Percentiles rank a stretch among this genome's conserved stretches.
Conservation (phyloP, 225 moss, liverwort and hornwort species). For the Thuidium tamariscinum region DNA sequence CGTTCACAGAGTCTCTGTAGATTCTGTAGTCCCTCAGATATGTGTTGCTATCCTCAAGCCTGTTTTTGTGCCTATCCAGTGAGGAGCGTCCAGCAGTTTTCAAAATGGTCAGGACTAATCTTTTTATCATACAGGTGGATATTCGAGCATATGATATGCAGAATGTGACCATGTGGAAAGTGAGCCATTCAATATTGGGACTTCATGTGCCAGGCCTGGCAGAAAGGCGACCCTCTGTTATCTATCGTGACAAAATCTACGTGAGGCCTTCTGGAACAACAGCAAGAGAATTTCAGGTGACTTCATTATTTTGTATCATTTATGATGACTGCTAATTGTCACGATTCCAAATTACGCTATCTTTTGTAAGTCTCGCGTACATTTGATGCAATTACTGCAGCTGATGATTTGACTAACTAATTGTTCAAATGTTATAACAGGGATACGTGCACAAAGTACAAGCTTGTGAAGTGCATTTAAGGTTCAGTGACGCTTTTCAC, state of each 20-base stretch:
- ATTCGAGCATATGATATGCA: slow-evolving; percentile 58
- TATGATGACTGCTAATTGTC: not conserved
- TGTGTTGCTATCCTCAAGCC: not conserved
- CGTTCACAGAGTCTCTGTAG: not conserved
- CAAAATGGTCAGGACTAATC: not conserved
- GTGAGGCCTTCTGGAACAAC: slow-evolving; percentile 41
- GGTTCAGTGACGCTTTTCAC: slow-evolving; percentile 40
- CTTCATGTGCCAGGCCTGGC: slow-evolving; percentile 46
- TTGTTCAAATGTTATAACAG: not conserved
- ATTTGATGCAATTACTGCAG: not conserved
- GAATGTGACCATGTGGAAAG: slow-evolving; percentile 41
- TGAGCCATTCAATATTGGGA: slow-evolving; percentile 27
- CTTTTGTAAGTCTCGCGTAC: not conserved
- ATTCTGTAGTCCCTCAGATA: not conserved
- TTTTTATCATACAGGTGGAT: slow-evolving; percentile 32
- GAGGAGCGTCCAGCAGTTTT: not conserved
- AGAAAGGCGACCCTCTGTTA: slow-evolving; percentile 49
- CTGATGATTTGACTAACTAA: not conserved
- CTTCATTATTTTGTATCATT: not conserved
- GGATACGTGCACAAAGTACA: slow-evolving; percentile 57
- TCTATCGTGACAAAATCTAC: slow-evolving; percentile 52
- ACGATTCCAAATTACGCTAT: not conserved
- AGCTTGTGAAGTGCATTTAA: slow-evolving; percentile 47
- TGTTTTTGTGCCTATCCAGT: not conserved
- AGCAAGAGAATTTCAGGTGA: slow-evolving; percentile 51